Evolutionary conservation across 345 rosid species (phyloP).

Genomic region (Cardamine resedifolia): DNA sequence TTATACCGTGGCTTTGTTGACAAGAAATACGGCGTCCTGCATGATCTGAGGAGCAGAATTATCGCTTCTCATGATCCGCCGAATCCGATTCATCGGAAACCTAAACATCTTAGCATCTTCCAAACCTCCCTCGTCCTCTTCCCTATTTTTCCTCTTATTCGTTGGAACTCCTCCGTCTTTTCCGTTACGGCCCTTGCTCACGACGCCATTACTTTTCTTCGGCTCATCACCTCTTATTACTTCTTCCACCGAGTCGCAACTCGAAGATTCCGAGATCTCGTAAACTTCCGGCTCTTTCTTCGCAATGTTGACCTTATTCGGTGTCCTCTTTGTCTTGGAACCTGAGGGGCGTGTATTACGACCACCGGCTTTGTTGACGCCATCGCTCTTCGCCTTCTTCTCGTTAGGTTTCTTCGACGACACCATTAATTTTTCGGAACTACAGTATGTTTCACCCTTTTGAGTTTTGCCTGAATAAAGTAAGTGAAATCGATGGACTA

Average conservation of each 20-base stretch:
- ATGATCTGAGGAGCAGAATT: slow-evolving; percentile 39
- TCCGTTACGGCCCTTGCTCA: background rate
- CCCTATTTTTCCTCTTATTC: slow-evolving; percentile 29
- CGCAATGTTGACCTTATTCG: slow-evolving; percentile 3
- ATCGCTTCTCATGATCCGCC: slow-evolving; percentile 62
- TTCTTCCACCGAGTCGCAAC: slow-evolving; percentile 24
- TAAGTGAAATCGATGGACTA: background rate
- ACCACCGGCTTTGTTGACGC: background rate
- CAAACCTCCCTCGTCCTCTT: slow-evolving; percentile 33
- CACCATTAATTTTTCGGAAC: slow-evolving; percentile 23
- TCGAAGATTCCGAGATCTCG: slow-evolving; percentile 37
- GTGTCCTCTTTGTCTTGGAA: slow-evolving; percentile 11
- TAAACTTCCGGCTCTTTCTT: slow-evolving; percentile 23
- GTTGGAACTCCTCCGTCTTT: background rate
- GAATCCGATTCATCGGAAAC: slow-evolving; percentile 75
- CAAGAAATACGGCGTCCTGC: slow-evolving; percentile 70
- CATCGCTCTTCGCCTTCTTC: slow-evolving; percentile 32
- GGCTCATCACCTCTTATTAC: background rate
- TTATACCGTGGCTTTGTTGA: slow-evolving; percentile 77
- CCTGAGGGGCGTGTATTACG: slow-evolving; percentile 3
- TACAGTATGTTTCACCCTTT: background rate
- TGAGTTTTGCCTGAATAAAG: background rate
- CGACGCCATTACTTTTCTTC: slow-evolving; percentile 32
- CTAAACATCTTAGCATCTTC: slow-evolving; percentile 46
- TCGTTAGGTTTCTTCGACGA: slow-evolving; percentile 38